Evolutionary conservation across 306 rosid genomes (phyloP).

Genomic region (Biancaea sappan): DNA sequence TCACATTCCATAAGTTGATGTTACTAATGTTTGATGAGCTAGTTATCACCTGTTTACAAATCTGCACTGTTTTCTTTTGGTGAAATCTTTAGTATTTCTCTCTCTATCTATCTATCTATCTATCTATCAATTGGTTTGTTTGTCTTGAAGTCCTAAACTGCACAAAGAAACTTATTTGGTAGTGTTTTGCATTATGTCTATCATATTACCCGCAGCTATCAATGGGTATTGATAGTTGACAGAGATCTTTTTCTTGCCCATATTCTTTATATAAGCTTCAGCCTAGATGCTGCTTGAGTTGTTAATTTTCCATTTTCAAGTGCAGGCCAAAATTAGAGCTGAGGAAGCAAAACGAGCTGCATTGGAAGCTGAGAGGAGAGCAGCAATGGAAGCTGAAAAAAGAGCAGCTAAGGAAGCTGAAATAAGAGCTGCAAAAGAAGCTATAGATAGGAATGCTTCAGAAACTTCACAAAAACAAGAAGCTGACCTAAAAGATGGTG

Average conservation of each 20-base stretch:
- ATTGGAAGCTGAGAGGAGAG: slow-evolving; percentile 72
- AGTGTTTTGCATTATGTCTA: slow-evolving; percentile 14
- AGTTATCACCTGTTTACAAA: slow-evolving; percentile 27
- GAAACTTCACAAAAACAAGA: slow-evolving; percentile 45
- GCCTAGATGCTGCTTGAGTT: slow-evolving; percentile 24
- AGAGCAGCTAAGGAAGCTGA: slow-evolving; percentile 72
- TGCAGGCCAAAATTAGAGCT: slow-evolving; percentile 76
- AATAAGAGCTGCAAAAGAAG: slow-evolving; percentile 59
- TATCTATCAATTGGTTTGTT: slow-evolving; percentile 3
- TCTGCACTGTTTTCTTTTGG: neutral
- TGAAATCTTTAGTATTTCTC: slow-evolving; percentile 4
- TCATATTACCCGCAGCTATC: neutral
- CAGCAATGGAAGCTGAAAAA: slow-evolving; percentile 59
- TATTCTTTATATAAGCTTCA: slow-evolving; percentile 25
- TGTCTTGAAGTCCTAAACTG: slow-evolving; percentile 20
- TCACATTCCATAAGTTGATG: slow-evolving; percentile 21
- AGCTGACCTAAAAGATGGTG: slow-evolving; percentile 34
- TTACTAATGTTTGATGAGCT: slow-evolving; percentile 15
- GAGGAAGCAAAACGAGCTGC: slow-evolving; percentile 77
- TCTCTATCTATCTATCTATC: too few species aligned
- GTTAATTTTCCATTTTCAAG: slow-evolving; percentile 27
- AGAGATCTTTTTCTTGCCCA: neutral
- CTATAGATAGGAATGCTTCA: slow-evolving; percentile 47
- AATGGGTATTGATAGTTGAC: slow-evolving; percentile 17
- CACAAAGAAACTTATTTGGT: neutral